Base-by-base conservation (phyloP, 208 protist genomes). In the Strigomonas culicis region DNA sequence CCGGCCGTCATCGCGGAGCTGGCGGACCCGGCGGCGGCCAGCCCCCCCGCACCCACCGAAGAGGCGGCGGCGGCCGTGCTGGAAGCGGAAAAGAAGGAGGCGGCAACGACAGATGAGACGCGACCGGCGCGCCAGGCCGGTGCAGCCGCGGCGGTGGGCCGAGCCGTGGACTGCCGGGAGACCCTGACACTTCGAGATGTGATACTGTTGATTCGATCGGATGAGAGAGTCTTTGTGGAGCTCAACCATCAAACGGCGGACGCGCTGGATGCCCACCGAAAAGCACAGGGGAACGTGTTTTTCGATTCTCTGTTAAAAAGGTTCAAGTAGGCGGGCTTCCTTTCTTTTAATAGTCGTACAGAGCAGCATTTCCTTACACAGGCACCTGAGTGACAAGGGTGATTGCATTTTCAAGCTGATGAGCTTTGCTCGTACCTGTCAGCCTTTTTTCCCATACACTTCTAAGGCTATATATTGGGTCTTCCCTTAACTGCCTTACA, bases 141-240 rank as follows among this genome's bases (percentile, higher is more conserved):
- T 4, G 49, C 27, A 4, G 25, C n/a, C 4, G 49, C 49, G 10
- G 49, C 6, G 10, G 49, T 19, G 49, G 22, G 8, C 8, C 10
- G 22, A 11, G 6, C 49, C 30, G 15, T 28, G 25, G 63, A 31
- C 19, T 15, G 19, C 24, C 31, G 17, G 1, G 47, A 69, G n/a
- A 55, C 49, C 6, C 57, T 89, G 31, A 86, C 82, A 25, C 68
- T 93, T 31, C 82, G 86, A 25, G 82, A 93, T 31, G 69, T 90
- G 15, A 66, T 80, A 11, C 52, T 93, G 59, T 63, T 93, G 13
- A 80, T 93, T 19, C 82, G 86, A 19, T 79, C 86, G 10, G 86
- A 93, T 73, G 86, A 93, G 62, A 93, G 89, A 80, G 63, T 80
- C 28, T 90, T 74, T 53, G 75, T 82, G 10, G 82, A 93, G 36